These are phyloP conservation scores for Magnolia sinica DNA, from an alignment of 164 flowering plant species.

Conservation along the genomic window DNA sequence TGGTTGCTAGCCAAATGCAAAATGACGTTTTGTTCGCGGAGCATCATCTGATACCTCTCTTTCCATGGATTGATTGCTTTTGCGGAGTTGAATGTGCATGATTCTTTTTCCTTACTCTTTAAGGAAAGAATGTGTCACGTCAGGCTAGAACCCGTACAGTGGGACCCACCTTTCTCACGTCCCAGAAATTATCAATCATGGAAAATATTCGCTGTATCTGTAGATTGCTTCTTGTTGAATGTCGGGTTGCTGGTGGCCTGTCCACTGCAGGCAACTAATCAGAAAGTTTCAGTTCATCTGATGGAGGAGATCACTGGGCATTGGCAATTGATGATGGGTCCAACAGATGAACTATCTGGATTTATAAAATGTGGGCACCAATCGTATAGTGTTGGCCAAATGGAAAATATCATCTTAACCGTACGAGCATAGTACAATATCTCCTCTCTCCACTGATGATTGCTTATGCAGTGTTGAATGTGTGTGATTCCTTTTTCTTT, in stretches of 20 bases:
- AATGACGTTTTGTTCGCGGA: too few relatives aligned
- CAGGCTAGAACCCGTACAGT: background rate
- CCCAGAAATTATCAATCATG: background rate
- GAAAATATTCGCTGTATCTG: background rate
- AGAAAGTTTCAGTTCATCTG: background rate
- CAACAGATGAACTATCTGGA: too few relatives aligned
- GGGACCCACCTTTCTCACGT: background rate
- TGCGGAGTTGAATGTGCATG: too few relatives aligned
- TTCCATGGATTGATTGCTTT: too few relatives aligned
- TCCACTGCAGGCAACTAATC: background rate
- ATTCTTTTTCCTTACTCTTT: too few relatives aligned
- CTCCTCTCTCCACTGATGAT: background rate
- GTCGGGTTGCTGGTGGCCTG: background rate
- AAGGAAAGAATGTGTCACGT: too few relatives aligned
- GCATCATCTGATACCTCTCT: too few relatives aligned
- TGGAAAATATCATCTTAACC: background rate
- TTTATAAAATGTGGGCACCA: background rate
- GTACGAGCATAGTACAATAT: background rate
- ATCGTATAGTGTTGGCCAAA: background rate
- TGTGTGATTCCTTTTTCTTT: background rate
- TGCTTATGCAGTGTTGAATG: background rate
- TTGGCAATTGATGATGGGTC: background rate
- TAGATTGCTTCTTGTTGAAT: background rate
- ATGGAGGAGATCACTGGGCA: background rate
- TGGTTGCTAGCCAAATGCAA: too few relatives aligned